Evolutionary conservation across 768 basidiomycete genomes (phyloP).

Genomic region (Kondoa malvinella): DNA sequence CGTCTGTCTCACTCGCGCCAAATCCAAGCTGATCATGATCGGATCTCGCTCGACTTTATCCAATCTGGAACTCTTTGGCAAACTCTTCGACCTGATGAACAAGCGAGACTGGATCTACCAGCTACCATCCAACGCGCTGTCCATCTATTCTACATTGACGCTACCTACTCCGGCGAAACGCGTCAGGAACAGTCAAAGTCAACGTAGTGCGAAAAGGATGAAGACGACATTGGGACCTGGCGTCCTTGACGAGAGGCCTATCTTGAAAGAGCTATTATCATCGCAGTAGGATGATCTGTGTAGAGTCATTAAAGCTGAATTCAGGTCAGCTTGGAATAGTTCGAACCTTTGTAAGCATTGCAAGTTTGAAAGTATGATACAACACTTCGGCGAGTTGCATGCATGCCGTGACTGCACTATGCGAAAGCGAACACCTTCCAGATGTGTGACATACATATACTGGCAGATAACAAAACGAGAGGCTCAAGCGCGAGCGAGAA

Average conservation of each 20-base stretch:
- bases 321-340: too few relatives aligned
- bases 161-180: not conserved
- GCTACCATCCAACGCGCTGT: constrained; percentile 44
- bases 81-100: constrained; percentile 50
- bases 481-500: too few relatives aligned
- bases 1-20: constrained; percentile 86
- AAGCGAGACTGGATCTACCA: constrained; percentile 50
- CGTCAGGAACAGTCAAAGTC: not conserved
- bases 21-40: constrained; percentile 73
- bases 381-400: too few relatives aligned
- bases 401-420: too few relatives aligned
- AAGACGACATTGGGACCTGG: not conserved
- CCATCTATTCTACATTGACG: constrained; percentile 37
- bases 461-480: too few relatives aligned
- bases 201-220: not conserved
- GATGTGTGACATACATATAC: too few relatives aligned
- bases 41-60: constrained; percentile 64
- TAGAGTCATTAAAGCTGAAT: too few relatives aligned
- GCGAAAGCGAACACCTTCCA: too few relatives aligned
- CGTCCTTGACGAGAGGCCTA: not conserved
- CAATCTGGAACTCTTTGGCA: constrained; percentile 46
- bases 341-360: too few relatives aligned
- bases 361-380: too few relatives aligned
- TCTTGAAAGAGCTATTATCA: not conserved
- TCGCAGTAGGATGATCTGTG: too few relatives aligned